Evolutionary conservation across 2,329 filamentous ascomycete species (phyloP).

Genomic region (Fusarium sp.): DNA sequence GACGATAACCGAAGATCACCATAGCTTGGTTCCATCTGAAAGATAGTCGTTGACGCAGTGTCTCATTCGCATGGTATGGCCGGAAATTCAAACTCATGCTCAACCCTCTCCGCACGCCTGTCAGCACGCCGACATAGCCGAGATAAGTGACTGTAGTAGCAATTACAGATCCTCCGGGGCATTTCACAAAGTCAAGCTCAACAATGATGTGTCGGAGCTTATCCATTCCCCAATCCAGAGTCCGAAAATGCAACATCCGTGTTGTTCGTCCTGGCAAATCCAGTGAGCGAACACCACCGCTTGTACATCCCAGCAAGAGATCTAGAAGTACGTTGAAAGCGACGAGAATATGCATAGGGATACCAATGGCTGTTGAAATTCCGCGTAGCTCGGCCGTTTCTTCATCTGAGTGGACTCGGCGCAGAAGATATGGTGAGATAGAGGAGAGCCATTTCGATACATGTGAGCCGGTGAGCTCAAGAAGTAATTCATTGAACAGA

Average conservation of each 20-base stretch:
- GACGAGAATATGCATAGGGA: slow-evolving; percentile 70
- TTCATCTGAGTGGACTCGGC: slow-evolving; percentile 62
- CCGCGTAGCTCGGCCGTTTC: slow-evolving; percentile 71
- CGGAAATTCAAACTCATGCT: slow-evolving; percentile 62
- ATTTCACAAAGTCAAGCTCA: slow-evolving; percentile 60
- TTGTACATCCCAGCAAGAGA: slow-evolving; percentile 73
- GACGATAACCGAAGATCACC: slow-evolving; percentile 41
- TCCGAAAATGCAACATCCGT: slow-evolving; percentile 64
- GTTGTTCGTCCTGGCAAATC: slow-evolving; percentile 30
- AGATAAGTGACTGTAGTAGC: slow-evolving; percentile 61
- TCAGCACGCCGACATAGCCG: slow-evolving; percentile 62
- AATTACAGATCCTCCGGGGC: slow-evolving; percentile 49
- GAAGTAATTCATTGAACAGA: slow-evolving; percentile 64
- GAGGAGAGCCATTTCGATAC: slow-evolving; percentile 45
- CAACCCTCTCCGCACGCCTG: slow-evolving; percentile 57
- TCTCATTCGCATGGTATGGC: slow-evolving; percentile 46
- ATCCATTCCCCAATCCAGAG: slow-evolving; percentile 67
- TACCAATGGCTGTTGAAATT: slow-evolving; percentile 60
- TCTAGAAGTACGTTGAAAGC: slow-evolving; percentile 73
- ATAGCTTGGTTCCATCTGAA: slow-evolving; percentile 47
- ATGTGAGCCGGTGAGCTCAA: slow-evolving; percentile 25
- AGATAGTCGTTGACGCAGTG: slow-evolving; percentile 13
- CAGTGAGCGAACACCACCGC: slow-evolving; percentile 50
- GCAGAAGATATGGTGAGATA: slow-evolving; percentile 59
- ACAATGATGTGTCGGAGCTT: slow-evolving; percentile 60